Conservation (phyloP, 208 protist genomes). For the Acanthamoeba sp. region DNA sequence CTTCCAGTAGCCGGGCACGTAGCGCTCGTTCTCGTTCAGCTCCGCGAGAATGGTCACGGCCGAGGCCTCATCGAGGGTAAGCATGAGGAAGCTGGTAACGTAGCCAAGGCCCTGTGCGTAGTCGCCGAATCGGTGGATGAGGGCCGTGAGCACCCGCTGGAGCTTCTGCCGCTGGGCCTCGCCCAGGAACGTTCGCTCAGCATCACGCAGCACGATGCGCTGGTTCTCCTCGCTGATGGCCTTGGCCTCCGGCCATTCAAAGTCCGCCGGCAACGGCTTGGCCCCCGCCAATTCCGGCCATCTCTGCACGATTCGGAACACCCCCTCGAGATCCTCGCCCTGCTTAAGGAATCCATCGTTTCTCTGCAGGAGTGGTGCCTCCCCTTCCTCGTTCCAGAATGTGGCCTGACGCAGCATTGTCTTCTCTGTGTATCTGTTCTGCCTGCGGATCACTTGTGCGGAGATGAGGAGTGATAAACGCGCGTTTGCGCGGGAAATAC, state of each 20-base stretch:
- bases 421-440: no score
- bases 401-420: background rate
- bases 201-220: conserved; percentile 28
- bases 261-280: background rate
- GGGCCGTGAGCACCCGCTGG: background rate
- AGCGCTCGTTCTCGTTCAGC: conserved; percentile 17
- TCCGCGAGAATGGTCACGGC: background rate
- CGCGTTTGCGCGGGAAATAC: background rate
- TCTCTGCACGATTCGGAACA: background rate
- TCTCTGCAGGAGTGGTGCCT: conserved; percentile 8
- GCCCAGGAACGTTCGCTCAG: conserved; percentile 43
- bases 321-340: background rate
- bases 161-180: conserved; percentile 30
- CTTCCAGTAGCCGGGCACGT: conserved; percentile 60
- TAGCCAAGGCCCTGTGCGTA: conserved; percentile 38
- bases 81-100: conserved; percentile 48
- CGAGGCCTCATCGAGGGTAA: background rate
- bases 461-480: no score
- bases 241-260: background rate
- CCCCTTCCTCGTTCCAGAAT: conserved; percentile 10
- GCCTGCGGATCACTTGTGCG: no score
- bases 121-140: conserved; percentile 47
- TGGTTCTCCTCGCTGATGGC: conserved; percentile 33
- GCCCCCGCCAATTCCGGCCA: conserved; percentile 40
- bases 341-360: background rate